Percentiles rank a stretch among this genome's conserved stretches.
Conservation (phyloP, 2,329 filamentous ascomycete species). For the Clonostachys solani region DNA sequence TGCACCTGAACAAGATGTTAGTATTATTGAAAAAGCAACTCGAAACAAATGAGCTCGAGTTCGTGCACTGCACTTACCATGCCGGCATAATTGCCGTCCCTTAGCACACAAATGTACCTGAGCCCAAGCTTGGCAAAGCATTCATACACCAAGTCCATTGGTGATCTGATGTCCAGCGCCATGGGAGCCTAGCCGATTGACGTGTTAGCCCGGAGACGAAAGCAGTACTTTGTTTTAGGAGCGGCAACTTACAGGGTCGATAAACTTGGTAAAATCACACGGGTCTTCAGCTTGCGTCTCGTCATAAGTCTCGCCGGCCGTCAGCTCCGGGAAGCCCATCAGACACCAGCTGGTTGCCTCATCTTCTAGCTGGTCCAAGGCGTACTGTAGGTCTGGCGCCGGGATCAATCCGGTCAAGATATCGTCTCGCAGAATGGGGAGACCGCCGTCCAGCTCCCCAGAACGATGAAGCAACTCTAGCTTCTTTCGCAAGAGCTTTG, state of each 20-base stretch:
- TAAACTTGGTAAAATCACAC: conserved; percentile 84
- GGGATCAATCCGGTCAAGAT: conserved; percentile 88
- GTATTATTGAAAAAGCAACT: background rate
- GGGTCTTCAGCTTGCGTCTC: conserved; percentile 63
- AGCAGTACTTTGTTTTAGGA: too few relatives aligned
- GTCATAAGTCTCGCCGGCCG: conserved; percentile 45
- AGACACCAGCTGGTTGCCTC: conserved; percentile 73
- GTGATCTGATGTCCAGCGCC: conserved; percentile 79
- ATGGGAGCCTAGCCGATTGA: conserved; percentile 65
- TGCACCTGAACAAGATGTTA: conserved; percentile 56
- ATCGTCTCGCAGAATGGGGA: conserved; percentile 78
- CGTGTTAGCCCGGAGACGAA: background rate
- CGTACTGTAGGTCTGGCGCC: conserved; percentile 89
- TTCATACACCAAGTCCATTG: conserved; percentile 94
- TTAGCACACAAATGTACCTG: conserved; percentile 85
- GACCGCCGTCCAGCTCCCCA: conserved; percentile 86
- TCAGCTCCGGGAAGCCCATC: conserved; percentile 62
- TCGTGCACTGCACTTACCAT: conserved; percentile 56
- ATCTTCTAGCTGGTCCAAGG: conserved; percentile 77
- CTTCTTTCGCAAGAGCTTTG: conserved; percentile 71
- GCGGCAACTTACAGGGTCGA: conserved; percentile 66
- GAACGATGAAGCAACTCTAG: conserved; percentile 77
- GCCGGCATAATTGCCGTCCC: conserved; percentile 80
- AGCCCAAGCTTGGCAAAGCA: conserved; percentile 93
- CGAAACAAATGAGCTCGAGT: background rate